Conservation (phyloP, 306 rosid species). For the Argentina anserina region DNA sequence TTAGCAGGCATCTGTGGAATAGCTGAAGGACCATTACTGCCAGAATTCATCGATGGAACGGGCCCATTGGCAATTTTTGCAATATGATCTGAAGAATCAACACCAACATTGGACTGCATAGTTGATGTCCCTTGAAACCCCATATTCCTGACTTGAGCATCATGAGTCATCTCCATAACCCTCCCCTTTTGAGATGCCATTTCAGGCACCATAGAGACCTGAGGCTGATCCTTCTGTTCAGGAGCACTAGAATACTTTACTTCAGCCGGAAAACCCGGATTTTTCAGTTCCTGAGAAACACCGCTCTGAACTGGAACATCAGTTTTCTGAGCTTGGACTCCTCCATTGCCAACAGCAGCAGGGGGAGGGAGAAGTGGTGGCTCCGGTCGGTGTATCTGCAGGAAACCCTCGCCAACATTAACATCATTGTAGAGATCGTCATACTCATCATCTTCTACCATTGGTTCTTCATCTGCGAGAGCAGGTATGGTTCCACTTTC, state of each 20-base stretch:
- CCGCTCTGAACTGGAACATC: conserved; percentile 25
- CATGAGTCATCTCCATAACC: conserved; percentile 26
- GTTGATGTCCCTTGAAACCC: conserved; percentile 33
- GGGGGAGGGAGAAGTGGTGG: conserved; percentile 30
- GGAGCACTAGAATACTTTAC: conserved; percentile 26
- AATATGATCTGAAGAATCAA: conserved; percentile 20
- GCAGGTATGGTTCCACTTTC: conserved; percentile 45
- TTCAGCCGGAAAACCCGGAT: conserved; percentile 33
- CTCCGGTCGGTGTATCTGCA: conserved; percentile 41
- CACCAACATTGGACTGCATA: conserved; percentile 12
- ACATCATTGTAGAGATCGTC: conserved; percentile 56
- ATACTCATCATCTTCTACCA: conserved; percentile 47
- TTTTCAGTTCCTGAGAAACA: conserved; percentile 21
- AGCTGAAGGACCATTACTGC: conserved; percentile 23
- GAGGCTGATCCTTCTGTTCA: conserved; percentile 28
- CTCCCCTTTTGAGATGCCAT: conserved; percentile 23
- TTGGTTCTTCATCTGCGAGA: conserved; percentile 42
- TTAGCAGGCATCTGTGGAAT: conserved; percentile 21
- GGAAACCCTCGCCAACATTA: conserved; percentile 48
- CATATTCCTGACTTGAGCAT: conserved; percentile 23
- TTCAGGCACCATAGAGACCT: conserved; percentile 20
- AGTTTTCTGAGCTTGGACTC: conserved; percentile 35
- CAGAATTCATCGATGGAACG: conserved; percentile 20
- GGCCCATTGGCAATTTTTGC: conserved; percentile 21
- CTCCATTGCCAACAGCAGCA: conserved; percentile 31